Evolutionary conservation across 2,329 filamentous ascomycete genomes (phyloP), one percentile per base, ranked within the genome.

Genomic region (Ophiobolus disseminans): DNA sequence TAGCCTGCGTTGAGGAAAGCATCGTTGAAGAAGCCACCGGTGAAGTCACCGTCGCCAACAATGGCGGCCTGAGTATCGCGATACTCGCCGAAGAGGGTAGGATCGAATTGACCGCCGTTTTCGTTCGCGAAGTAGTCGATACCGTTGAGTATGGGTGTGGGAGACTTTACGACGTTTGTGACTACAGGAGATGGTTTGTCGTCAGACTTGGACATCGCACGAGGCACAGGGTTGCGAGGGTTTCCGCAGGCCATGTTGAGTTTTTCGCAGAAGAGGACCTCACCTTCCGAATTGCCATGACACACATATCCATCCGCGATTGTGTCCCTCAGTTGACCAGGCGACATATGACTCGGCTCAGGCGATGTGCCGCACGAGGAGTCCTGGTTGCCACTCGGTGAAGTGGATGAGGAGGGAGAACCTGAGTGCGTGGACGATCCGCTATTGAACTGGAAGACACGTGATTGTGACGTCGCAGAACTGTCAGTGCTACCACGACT

Each of bases 71-170:
- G 90, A 0, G 91, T 86, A 66, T 99, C 94, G 42, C 94, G 87
- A 74, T 97, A 97, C 62, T 91, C 90, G 44, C 89, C 90, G 71
- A 97, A 97, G 4, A 97, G 80, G 45, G 94, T 86, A 0, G 94
- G 93, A 54, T 97, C 92, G 64, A 97, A 97, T 56, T 89, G 86
- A 46, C 90, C 90, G 48, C 87, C 87, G 63, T 91, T 93, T 69
- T 95, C 89, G 62, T 88, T 86, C 30, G 86, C 82, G 40, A 94
- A 78, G 84, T 88, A 92, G 69, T 90, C 87, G 62, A 91, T 80
- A 59, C 83, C 83, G 43, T 83, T 75, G 41, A 74, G 69, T 35
- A 49, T 52, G 46, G 65, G 50, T 31, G 60, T 58, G 47, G 68
- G 63, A 9, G 67, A 61, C 48, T 70, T 70, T 7, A 30, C 21